phyloP scores from a whole-genome alignment of 2,329 filamentous ascomycete species.

The Exophiala xenobiotica region DNA sequence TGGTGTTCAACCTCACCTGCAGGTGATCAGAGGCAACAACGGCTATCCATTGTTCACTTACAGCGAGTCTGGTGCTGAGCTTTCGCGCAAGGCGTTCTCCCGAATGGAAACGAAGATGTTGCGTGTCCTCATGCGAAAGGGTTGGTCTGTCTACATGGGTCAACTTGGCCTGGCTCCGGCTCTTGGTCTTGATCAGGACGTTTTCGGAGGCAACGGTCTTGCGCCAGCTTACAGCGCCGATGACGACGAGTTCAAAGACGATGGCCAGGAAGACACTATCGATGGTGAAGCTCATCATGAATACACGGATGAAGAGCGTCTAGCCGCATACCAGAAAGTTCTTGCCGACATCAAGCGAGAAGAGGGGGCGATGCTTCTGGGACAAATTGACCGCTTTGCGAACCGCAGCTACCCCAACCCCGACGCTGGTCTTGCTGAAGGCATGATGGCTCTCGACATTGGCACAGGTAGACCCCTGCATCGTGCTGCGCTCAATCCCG shows the following conservation, averaged over 20 bases:
- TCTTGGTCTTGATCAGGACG: neutral
- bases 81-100: constrained; percentile 17
- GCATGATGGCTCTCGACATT: neutral
- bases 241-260: constrained; percentile 6
- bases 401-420: neutral
- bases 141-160: constrained; percentile 17
- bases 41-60: constrained; percentile 18
- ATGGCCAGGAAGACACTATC: neutral
- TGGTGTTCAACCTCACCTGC: constrained; percentile 15
- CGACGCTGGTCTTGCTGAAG: constrained; percentile 1
- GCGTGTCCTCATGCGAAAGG: constrained; percentile 13
- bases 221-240: neutral
- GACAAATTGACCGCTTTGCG: neutral
- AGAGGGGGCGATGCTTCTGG: neutral
- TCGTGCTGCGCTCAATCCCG: neutral
- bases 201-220: constrained; percentile 2
- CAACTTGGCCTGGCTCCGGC: constrained; percentile 4
- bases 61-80: constrained; percentile 13
- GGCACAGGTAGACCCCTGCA: neutral
- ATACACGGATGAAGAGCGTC: constrained; percentile 2
- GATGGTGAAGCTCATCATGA: neutral
- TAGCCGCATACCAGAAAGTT: neutral
- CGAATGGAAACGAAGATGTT: constrained; percentile 17
- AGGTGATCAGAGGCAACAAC: constrained; percentile 13
- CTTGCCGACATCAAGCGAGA: constrained; percentile 4